Percentiles rank a stretch among this genome's conserved stretches.
Conservation (phyloP, 352 stramenopile species). For the Phytophthora ramorum region DNA sequence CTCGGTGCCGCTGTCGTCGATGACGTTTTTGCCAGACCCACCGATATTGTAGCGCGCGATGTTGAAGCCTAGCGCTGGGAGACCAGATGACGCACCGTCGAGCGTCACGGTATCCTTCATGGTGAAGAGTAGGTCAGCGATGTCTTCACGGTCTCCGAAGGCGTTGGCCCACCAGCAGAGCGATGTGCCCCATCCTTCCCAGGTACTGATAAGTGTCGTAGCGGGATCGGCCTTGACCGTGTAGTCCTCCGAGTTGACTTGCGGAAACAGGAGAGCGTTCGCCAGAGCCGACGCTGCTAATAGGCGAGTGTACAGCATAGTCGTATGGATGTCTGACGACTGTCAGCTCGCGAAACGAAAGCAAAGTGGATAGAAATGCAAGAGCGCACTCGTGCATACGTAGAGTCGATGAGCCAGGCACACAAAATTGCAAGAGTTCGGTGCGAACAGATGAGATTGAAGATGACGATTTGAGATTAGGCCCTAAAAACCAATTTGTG, state of each 20-base stretch:
- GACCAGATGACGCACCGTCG: conserved; percentile 14
- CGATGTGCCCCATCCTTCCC: conserved; percentile 70
- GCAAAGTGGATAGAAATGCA: conserved; percentile 24
- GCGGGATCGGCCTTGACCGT: conserved; percentile 28
- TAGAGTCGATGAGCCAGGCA: conserved; percentile 24
- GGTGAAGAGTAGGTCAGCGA: conserved; percentile 66
- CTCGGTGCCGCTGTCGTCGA: conserved; percentile 46
- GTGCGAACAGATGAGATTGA: conserved; percentile 28
- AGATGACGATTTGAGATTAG: conserved; percentile 9
- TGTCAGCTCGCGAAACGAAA: background rate
- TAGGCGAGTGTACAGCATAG: conserved; percentile 18
- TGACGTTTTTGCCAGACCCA: conserved; percentile 48
- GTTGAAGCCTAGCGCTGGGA: conserved; percentile 60
- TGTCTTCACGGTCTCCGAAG: conserved; percentile 58
- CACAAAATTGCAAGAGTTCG: conserved; percentile 20
- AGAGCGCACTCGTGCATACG: background rate
- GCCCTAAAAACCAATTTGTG: too few species aligned
- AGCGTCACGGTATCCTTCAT: conserved; percentile 46
- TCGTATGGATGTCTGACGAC: background rate
- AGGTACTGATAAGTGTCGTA: conserved; percentile 30
- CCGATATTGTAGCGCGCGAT: conserved; percentile 75
- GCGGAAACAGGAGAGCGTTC: conserved; percentile 8
- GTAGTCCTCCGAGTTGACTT: conserved; percentile 22
- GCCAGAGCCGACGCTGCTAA: conserved; percentile 12
- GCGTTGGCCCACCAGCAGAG: conserved; percentile 73